phyloP scores from a whole-genome alignment of 116 monocot genomes.

The Papilionanthe hybrid region DNA sequence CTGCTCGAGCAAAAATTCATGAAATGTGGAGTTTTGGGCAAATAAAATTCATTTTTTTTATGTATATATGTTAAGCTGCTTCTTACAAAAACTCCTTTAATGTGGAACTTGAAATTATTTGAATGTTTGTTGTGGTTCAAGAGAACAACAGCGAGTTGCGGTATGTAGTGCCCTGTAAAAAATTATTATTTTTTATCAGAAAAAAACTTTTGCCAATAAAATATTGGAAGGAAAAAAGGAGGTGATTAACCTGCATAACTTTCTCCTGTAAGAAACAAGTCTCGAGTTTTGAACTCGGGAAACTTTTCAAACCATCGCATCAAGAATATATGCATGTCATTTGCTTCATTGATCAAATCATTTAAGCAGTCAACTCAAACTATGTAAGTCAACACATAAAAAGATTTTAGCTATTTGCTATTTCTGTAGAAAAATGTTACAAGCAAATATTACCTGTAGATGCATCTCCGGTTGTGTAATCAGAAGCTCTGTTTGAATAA shows the following conservation, averaged over 20 bases:
- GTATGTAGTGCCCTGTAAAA: constrained; percentile 31
- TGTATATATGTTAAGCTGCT: neutral
- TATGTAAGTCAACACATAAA: neutral
- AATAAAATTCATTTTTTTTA: neutral
- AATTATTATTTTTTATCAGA: neutral
- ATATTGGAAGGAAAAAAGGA: neutral
- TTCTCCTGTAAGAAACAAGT: constrained; percentile 84
- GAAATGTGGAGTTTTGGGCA: neutral
- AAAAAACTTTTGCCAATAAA: neutral
- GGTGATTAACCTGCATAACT: constrained; percentile 80
- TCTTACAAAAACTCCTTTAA: constrained; percentile 94
- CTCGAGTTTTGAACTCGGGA: constrained; percentile 65
- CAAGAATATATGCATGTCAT: constrained; percentile 73
- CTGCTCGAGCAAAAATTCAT: constrained; percentile 27
- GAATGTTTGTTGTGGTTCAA: constrained; percentile 69
- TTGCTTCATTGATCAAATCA: constrained; percentile 39
- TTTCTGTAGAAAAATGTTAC: neutral
- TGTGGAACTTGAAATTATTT: constrained; percentile 68
- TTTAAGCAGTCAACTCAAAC: constrained; percentile 8
- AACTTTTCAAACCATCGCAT: constrained; percentile 78
- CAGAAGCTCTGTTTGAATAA: constrained; percentile 53
- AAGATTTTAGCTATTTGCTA: neutral
- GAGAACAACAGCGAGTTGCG: constrained; percentile 27
- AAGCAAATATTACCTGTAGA: constrained; percentile 31
- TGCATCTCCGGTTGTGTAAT: constrained; percentile 53